Base-by-base conservation (phyloP, 306 rosid genomes). In the Myrica gale region DNA sequence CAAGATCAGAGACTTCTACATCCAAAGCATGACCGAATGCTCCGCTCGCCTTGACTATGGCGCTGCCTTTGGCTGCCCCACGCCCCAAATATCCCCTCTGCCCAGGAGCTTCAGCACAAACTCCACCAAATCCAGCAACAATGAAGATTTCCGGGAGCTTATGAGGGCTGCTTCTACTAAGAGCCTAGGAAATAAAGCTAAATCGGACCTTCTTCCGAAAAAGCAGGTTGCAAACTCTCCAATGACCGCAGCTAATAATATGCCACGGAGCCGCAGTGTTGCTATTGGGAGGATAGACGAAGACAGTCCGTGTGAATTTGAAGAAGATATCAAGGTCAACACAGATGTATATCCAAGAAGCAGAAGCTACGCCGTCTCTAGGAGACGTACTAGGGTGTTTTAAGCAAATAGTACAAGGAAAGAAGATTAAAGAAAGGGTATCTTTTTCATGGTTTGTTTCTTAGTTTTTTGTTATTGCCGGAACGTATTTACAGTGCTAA, bases 201-300 rank as follows among this genome's bases (percentile, higher is more conserved):
- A 74, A 0, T 9, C 42, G 5, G 74, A 74, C 9, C 66, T 9
- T 13, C 16, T 56, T 17, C 58, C 26, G 1, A 82, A 60, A 37
- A 23, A 17, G 44, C 75, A 2, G 70, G 72, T 51, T 15, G 56
- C 68, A 16, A 69, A 50, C 44, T 50, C 78, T 53, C 65, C 57
- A 44, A 48, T 46, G 69, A 20, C 67, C 0, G 48, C 32, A 12
- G 37, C 77, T 0, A 60, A 3, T 5, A 71, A 50, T 11, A 21
- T 84, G 52, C 23, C 83, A 32, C 83, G 88, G 70, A 79, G 90
- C 75, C 83, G 52, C 1, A 88, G 93, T 41, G 84, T 82, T 0
- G 90, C 81, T 7, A 69, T 91, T 26, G 90, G 89, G 69, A 86
- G 79, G 80, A 93, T 93, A 12, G 92, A 93, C 6, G 98, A 93